Conservation (phyloP, 306 rosid species). For the Alnus rubra region DNA sequence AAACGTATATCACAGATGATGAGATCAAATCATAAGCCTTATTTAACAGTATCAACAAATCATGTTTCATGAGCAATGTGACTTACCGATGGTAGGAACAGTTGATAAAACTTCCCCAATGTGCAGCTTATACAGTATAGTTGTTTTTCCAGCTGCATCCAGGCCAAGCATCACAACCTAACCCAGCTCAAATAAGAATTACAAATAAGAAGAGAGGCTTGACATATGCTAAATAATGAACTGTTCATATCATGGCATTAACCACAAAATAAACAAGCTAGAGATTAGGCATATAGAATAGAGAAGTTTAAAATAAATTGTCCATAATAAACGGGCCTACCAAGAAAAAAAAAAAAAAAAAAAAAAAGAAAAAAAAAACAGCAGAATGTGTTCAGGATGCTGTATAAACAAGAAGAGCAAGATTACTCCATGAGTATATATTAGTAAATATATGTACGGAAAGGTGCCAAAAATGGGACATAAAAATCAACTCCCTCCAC, state of each 20-base stretch:
- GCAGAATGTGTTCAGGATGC: not conserved
- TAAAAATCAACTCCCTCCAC: not conserved
- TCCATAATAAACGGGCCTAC: not conserved
- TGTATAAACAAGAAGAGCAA: not conserved
- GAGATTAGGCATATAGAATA: not conserved
- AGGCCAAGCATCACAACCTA: constrained; percentile 75
- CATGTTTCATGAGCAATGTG: not conserved
- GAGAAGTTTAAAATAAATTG: not conserved
- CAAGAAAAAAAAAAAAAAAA: not conserved
- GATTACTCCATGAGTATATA: not conserved
- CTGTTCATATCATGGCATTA: not conserved
- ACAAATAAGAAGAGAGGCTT: not conserved
- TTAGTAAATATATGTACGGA: not conserved
- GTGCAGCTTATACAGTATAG: constrained; percentile 63
- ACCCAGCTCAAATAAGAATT: constrained; percentile 23
- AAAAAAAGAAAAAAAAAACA: no score
- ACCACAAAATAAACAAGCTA: not conserved
- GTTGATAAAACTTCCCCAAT: constrained; percentile 69
- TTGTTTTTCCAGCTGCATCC: constrained; percentile 72
- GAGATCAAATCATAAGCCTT: not conserved
- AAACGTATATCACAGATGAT: not conserved
- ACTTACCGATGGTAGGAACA: constrained; percentile 66
- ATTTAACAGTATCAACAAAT: not conserved
- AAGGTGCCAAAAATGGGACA: not conserved
- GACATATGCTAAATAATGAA: not conserved